Evolutionary conservation across 164 flowering plant species (phyloP).

Genomic region (Vitis riparia): DNA sequence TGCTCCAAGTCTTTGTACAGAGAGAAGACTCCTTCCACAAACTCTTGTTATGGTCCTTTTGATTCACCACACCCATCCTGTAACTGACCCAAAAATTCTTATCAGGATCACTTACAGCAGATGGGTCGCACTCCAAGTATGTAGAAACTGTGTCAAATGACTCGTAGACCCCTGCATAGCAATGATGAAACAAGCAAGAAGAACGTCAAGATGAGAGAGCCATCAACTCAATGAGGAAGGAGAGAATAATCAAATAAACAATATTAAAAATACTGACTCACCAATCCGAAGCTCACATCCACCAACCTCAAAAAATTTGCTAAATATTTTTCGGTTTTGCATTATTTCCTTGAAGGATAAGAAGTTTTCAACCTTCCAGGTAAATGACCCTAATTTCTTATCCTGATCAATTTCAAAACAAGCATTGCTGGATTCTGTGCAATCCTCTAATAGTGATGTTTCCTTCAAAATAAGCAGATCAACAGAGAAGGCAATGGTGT

Average conservation of each 20-base stretch:
- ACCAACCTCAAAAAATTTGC: slow-evolving; percentile 96
- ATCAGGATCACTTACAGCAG: slow-evolving; percentile 85
- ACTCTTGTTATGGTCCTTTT: slow-evolving; percentile 82
- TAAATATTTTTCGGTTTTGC: slow-evolving; percentile 94
- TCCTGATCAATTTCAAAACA: slow-evolving; percentile 38
- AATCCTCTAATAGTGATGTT: slow-evolving; percentile 72
- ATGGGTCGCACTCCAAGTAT: slow-evolving; percentile 95
- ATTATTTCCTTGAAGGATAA: slow-evolving; percentile 92
- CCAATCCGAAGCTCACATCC: slow-evolving; percentile 99
- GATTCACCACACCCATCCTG: slow-evolving; percentile 91
- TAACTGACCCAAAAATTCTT: slow-evolving; percentile 97
- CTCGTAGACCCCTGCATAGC: slow-evolving; percentile 77
- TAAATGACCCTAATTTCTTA: slow-evolving; percentile 70
- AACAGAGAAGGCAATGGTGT: slow-evolving; percentile 87
- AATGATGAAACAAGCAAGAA: too few relatives aligned
- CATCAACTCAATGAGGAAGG: slow-evolving; percentile 11
- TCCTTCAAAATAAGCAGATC: slow-evolving; percentile 97
- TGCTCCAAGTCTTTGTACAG: slow-evolving; percentile 98
- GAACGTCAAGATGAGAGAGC: slow-evolving; percentile 2
- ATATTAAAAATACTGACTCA: slow-evolving; percentile 31
- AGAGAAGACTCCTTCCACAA: slow-evolving; percentile 98
- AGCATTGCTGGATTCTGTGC: slow-evolving; percentile 33
- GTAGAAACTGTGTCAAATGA: slow-evolving; percentile 96
- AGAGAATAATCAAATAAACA: slow-evolving; percentile 1
- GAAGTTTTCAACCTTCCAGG: slow-evolving; percentile 98